phyloP scores from a whole-genome alignment of 1,139 yeast genomes.

The Ashbya aceris region DNA sequence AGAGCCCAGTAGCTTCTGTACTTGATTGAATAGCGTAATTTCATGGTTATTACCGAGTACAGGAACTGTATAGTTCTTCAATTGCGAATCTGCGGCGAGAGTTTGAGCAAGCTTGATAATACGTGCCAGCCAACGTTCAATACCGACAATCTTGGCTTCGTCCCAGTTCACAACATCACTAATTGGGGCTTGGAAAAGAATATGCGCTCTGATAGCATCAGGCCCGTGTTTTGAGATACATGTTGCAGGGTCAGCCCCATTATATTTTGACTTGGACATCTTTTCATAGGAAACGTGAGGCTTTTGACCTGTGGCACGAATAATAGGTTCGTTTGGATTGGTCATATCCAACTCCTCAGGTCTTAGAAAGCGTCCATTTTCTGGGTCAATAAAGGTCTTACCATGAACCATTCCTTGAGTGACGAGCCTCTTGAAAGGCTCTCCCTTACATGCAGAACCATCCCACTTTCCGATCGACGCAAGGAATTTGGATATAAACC shows the following conservation, averaged over 20 bases:
- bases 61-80: slow-evolving; percentile 10
- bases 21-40: slow-evolving; percentile 46
- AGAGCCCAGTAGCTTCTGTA: slow-evolving; percentile 40
- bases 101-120: slow-evolving; percentile 39
- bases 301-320: slow-evolving; percentile 40
- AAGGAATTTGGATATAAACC: slow-evolving; percentile 77
- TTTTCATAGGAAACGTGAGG: slow-evolving; percentile 67
- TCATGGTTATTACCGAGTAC: slow-evolving; percentile 35
- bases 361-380: slow-evolving; percentile 61
- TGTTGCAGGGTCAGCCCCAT: slow-evolving; percentile 83
- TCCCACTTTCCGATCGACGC: slow-evolving; percentile 53
- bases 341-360: slow-evolving; percentile 57
- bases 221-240: slow-evolving; percentile 81
- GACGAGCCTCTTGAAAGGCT: slow-evolving; percentile 69
- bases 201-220: slow-evolving; percentile 89
- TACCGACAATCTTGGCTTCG: slow-evolving; percentile 75
- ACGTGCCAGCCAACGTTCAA: slow-evolving; percentile 74
- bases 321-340: slow-evolving; percentile 36
- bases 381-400: slow-evolving; percentile 65
- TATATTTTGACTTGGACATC: slow-evolving; percentile 92
- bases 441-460: slow-evolving; percentile 47
- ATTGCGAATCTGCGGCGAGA: slow-evolving; percentile 9
- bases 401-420: slow-evolving; percentile 99
- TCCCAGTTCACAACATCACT: slow-evolving; percentile 82
- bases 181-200: slow-evolving; percentile 89